Base-by-base conservation (phyloP, 148 eudicot genomes). In the Persicaria maculosa region DNA sequence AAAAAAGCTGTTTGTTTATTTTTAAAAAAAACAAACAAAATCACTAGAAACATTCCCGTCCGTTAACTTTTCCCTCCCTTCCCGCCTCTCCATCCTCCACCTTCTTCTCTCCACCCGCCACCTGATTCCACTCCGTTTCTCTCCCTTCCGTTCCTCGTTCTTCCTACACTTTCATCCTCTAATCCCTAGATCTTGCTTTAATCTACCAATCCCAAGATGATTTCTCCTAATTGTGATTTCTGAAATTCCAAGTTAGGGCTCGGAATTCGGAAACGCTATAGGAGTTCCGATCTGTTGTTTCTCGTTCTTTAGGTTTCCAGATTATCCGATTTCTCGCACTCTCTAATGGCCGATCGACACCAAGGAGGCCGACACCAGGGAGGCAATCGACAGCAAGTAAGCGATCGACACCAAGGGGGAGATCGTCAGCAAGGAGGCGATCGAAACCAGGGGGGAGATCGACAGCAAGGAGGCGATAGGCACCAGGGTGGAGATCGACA, bases 41-140 rank as follows among this genome's bases (percentile, higher is more conserved):
- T 59, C 17, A 80, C 85, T 76, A 73, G 73, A 84, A 84, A 72
- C 74, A 67, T 70, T 76, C 76, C 17, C 47, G 74, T 54, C 81
- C 86, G 75, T 81, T 84, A 67, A 71, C 75, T 9, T 46, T 1
- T 20, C 80, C 81, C 78, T 62, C 57, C 15, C 55, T 76, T 79
- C 80, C 80, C 81, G 84, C 83, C 72, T 74, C 48, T 74, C 87
- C 83, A 74, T 73, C 57, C 73, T 5, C 81, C 71, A 0, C 36
- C 31, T 62, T 20, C 25, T n/a, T 65, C 74, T 62, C 47, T 47
- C 75, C 46, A 73, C 65, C 74, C 54, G 31, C 74, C 59, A 50
- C 67, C 47, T 47, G n/a, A 69, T 46, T 54, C 74, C 64, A 44
- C 44, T 47, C 76, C 43, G 44, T 68, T 53, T 80, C 79, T 19